These are phyloP conservation scores for Trypanosoma boissoni DNA, from an alignment of 208 protist species.

Conservation along the genomic window DNA sequence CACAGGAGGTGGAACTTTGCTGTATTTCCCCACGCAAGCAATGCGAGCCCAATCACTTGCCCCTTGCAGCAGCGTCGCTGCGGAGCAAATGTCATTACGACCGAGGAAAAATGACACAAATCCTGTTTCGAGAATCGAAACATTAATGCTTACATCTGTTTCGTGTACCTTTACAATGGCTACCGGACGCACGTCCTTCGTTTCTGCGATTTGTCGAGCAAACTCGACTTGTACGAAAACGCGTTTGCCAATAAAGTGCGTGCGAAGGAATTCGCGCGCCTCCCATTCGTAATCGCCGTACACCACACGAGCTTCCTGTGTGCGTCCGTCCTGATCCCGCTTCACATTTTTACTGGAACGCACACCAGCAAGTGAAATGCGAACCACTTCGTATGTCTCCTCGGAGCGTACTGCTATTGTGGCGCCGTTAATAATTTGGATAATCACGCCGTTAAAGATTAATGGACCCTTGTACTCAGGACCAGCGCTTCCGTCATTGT, in stretches of 20 bases:
- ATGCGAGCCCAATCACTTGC: slow-evolving; percentile 58
- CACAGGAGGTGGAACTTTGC: slow-evolving; percentile 28
- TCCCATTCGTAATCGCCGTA: slow-evolving; percentile 90
- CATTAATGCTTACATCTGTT: slow-evolving; percentile 65
- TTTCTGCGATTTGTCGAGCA: slow-evolving; percentile 76
- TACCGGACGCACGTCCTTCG: slow-evolving; percentile 72
- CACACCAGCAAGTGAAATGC: slow-evolving; percentile 76
- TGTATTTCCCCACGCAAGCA: slow-evolving; percentile 49
- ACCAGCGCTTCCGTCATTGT: slow-evolving; percentile 40
- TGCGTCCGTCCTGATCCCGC: slow-evolving; percentile 74
- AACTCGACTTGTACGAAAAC: slow-evolving; percentile 82
- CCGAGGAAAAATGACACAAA: slow-evolving; percentile 81
- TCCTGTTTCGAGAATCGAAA: slow-evolving; percentile 72
- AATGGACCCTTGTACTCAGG: slow-evolving; percentile 58
- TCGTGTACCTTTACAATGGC: slow-evolving; percentile 53
- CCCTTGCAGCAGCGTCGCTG: slow-evolving; percentile 48
- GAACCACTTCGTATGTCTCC: slow-evolving; percentile 39
- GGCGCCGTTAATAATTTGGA: slow-evolving; percentile 84
- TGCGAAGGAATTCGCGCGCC: slow-evolving; percentile 81
- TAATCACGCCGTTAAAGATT: slow-evolving; percentile 57
- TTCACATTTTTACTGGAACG: slow-evolving; percentile 78
- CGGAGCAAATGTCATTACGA: slow-evolving; percentile 67
- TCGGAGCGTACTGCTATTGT: slow-evolving; percentile 74
- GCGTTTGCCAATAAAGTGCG: slow-evolving; percentile 68
- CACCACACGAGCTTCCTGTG: slow-evolving; percentile 74